Conservation (phyloP, 345 rosid genomes). For the Trapa bicornis region DNA sequence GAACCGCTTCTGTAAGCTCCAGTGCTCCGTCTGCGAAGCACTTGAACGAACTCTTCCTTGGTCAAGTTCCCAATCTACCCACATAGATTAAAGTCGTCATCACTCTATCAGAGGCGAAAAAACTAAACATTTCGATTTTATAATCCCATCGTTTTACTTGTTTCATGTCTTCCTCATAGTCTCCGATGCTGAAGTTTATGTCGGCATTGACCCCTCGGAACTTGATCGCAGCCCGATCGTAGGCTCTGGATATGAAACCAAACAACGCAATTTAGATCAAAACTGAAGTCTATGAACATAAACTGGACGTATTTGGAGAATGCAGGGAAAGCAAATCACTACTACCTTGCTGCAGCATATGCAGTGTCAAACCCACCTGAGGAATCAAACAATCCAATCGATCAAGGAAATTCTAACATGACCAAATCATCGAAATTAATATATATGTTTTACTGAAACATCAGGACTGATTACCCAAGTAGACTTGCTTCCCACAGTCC, state of each 20-base stretch:
- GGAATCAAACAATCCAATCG: neutral
- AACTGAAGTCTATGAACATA: neutral
- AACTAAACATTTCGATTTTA: too few species aligned
- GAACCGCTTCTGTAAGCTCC: conserved; percentile 43
- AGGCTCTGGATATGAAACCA: conserved; percentile 23
- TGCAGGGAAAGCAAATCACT: neutral
- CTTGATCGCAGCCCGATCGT: conserved; percentile 62
- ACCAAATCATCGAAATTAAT: neutral
- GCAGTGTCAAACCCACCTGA: conserved; percentile 98
- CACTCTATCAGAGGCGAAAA: too few species aligned
- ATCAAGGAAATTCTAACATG: neutral
- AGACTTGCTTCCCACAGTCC: conserved; percentile 76
- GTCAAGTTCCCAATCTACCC: conserved; percentile 29
- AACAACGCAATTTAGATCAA: too few species aligned
- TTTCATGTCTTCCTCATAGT: conserved; percentile 45
- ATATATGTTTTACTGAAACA: too few species aligned
- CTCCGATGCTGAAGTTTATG: conserved; percentile 37
- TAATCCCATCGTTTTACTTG: conserved; percentile 21
- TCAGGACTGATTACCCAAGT: conserved; percentile 33
- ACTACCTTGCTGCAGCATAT: conserved; percentile 83
- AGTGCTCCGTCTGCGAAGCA: conserved; percentile 49
- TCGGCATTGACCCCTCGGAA: conserved; percentile 58
- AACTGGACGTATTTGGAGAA: too few species aligned
- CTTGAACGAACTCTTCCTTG: conserved; percentile 58
- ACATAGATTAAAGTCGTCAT: neutral